A percentile compares a stretch with the other conserved stretches of the same genome.
Conservation (phyloP, 2,329 filamentous ascomycete species). For the Dryadomyces quercivorus region DNA sequence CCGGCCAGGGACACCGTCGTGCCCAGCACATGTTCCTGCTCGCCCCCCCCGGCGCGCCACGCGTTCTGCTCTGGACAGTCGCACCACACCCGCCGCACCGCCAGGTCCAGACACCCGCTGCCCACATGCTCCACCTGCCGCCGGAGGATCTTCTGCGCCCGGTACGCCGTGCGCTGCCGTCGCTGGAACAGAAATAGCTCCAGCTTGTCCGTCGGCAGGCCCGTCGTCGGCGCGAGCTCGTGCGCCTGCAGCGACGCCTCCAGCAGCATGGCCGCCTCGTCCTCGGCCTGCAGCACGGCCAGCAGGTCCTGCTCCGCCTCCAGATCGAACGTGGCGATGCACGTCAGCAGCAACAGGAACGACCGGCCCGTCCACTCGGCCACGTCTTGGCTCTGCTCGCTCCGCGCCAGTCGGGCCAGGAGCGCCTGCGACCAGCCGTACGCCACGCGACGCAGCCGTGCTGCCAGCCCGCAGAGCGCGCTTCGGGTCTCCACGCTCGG, state of each 20-base stretch:
- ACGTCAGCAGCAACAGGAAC: neutral
- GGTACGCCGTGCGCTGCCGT: neutral
- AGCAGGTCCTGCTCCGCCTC: neutral
- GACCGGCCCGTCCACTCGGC: neutral
- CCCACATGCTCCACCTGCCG: neutral
- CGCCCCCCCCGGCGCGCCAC: too few relatives aligned
- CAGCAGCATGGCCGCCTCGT: neutral
- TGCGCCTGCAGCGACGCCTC: neutral
- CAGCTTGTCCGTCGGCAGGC: neutral
- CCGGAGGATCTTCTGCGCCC: neutral
- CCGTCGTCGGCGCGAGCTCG: neutral
- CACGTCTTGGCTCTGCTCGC: neutral
- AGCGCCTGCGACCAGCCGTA: neutral
- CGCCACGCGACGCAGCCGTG: neutral
- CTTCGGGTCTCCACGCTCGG: neutral
- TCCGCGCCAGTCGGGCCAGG: neutral
- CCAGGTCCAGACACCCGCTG: neutral
- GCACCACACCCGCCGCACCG: neutral
- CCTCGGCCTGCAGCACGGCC: neutral
- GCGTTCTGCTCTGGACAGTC: neutral
- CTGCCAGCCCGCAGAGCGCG: neutral
- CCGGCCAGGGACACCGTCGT: too few relatives aligned
- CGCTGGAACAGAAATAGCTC: neutral
- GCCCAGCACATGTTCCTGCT: neutral
- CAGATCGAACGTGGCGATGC: neutral